A percentile compares a stretch with the other conserved stretches of the same genome.
These are phyloP conservation scores for Abrus pulchellus DNA, from an alignment of 306 rosid species.

Conservation along the genomic window DNA sequence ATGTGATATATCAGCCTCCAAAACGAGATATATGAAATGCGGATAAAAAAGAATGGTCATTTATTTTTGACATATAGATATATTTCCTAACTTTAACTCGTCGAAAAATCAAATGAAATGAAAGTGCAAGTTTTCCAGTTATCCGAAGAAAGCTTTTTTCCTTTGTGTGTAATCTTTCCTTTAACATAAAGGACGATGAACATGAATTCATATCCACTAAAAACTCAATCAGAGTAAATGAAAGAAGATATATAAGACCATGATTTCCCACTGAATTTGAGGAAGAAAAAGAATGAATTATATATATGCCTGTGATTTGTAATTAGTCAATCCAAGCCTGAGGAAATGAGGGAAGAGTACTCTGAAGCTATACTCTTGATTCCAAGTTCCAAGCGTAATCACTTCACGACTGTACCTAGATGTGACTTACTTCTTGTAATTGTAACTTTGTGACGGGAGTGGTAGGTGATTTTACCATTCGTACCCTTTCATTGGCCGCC, in stretches of 20 bases:
- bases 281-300: constrained; percentile 13
- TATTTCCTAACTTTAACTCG: not conserved
- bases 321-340: constrained; percentile 23
- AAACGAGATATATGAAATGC: not conserved
- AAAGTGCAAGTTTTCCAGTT: not conserved
- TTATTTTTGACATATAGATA: not conserved
- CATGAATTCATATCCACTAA: not conserved
- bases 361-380: constrained; percentile 52
- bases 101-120: not conserved
- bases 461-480: constrained; percentile 34
- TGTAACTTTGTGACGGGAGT: constrained; percentile 27
- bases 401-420: constrained; percentile 11
- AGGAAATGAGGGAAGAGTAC: constrained; percentile 31
- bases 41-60: not conserved
- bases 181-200: not conserved
- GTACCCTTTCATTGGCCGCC: constrained; percentile 37
- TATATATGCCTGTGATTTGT: constrained; percentile 36
- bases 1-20: not conserved
- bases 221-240: not conserved
- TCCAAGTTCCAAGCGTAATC: constrained; percentile 42
- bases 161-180: not conserved
- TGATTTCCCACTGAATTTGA: not conserved
- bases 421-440: constrained; percentile 51
- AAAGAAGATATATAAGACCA: not conserved
- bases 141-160: not conserved